Evolutionary conservation across 306 rosid genomes (phyloP), one percentile per base, ranked within the genome.

Genomic region (Quercus cerris): DNA sequence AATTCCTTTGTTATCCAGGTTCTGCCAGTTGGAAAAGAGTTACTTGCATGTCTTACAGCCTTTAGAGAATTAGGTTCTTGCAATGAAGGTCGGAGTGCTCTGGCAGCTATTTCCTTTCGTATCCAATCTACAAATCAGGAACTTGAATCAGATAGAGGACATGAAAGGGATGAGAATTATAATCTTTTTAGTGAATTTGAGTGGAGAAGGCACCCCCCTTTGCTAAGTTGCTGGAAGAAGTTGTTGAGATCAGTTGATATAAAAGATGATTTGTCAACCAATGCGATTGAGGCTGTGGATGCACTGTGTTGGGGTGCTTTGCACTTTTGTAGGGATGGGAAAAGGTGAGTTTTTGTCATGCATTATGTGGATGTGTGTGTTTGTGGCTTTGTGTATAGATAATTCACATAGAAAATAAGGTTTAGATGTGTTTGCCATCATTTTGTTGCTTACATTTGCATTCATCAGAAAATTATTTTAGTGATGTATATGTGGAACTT

Each of bases 11-110:
- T 84, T 93, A 54, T 83, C 77, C 83, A 95, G 99, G 98, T 89
- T 77, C 88, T 95, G 55, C 98, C 97, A 63, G 88, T 85, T 80
- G 99, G 99, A 64, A 93, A 87, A 80, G 99, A 95, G 88, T 86
- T 93, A 84, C 90, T 90, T 71, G 96, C 95, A 33, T 90, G 96
- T 80, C 94, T 95, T 72, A 57, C 89, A 41, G 89, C 96, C 66
- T 90, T 95, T 80, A 87, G 88, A 83, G 96, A 84, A 71, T 79
- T 95, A 75, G 92, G 94, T 84, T 86, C 89, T 59, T 88, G 89
- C 78, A 73, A 58, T 85, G 91, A 87, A 79, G 98, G 97, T 80
- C 90, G 71, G 88, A 85, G 56, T 86, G 89, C 97, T 81, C 79
- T 95, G 78, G 91, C 75, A 69, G 81, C 92, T 73, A 52, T 82